phyloP scores from a whole-genome alignment of 192 early-diverging fungal species.

The Podila horticola region DNA sequence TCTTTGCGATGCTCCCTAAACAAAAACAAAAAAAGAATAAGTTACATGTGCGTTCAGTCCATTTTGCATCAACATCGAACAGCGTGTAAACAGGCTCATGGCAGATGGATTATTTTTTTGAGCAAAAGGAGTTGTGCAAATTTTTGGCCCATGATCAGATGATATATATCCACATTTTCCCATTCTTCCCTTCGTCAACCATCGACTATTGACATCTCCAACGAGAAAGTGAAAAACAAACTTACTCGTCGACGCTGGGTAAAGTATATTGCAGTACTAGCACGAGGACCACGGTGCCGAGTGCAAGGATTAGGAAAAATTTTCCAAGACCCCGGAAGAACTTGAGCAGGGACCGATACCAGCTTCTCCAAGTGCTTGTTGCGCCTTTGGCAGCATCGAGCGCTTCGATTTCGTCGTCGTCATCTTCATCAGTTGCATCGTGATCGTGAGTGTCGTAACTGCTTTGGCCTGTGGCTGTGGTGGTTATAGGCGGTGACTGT shows the following conservation, averaged over 20 bases:
- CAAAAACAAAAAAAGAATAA: background rate
- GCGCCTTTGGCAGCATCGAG: background rate
- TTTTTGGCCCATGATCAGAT: too few species aligned
- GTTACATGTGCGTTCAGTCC: background rate
- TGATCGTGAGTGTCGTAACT: background rate
- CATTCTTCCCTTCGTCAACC: background rate
- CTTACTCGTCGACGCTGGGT: slow-evolving; percentile 49
- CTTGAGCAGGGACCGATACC: slow-evolving; percentile 27
- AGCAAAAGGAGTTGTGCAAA: too few species aligned
- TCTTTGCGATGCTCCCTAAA: slow-evolving; percentile 59
- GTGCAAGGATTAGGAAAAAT: slow-evolving; percentile 44
- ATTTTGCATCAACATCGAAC: too few species aligned
- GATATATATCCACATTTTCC: too few species aligned
- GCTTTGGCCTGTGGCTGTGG: background rate
- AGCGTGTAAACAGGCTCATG: background rate
- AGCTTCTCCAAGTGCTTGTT: slow-evolving; percentile 11
- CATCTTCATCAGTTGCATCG: slow-evolving; percentile 1
- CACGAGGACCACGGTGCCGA: slow-evolving; percentile 34
- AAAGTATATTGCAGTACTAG: slow-evolving; percentile 44
- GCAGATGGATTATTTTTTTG: background rate
- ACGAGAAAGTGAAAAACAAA: background rate
- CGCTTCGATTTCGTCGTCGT: slow-evolving; percentile 10
- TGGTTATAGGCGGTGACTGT: background rate
- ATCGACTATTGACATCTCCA: background rate
- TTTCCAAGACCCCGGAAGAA: slow-evolving; percentile 50